These are phyloP conservation scores for Clonostachys sp. DNA, from an alignment of 2,329 filamentous ascomycete genomes.

Conservation along the genomic window DNA sequence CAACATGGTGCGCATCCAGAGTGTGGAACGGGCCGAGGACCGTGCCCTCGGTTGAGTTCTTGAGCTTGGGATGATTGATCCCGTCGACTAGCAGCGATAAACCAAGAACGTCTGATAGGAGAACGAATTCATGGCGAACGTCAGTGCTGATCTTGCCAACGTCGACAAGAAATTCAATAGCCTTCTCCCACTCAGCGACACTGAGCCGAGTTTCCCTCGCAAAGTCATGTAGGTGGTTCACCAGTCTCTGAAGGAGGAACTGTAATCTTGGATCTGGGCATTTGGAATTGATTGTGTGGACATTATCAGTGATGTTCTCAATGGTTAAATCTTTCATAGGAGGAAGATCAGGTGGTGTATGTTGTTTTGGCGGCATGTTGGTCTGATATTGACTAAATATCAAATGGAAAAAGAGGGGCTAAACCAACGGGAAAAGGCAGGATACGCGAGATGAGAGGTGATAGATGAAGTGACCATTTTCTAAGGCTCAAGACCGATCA, in stretches of 20 bases:
- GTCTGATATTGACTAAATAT: too few species aligned
- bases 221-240: slow-evolving; percentile 72
- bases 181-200: slow-evolving; percentile 69
- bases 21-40: slow-evolving; percentile 81
- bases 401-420: too few species aligned
- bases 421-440: too few species aligned
- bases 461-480: too few species aligned
- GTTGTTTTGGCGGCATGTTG: not conserved
- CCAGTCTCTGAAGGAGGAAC: slow-evolving; percentile 65
- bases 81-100: slow-evolving; percentile 71
- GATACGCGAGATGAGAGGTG: too few species aligned
- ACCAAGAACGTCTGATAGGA: slow-evolving; percentile 70
- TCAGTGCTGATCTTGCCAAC: slow-evolving; percentile 66
- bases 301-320: slow-evolving; percentile 72
- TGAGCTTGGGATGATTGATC: slow-evolving; percentile 73
- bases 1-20: slow-evolving; percentile 55
- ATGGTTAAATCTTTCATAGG: slow-evolving; percentile 53
- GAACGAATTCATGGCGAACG: slow-evolving; percentile 71
- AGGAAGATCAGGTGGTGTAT: slow-evolving; percentile 1
- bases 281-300: slow-evolving; percentile 65
- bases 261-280: slow-evolving; percentile 56
- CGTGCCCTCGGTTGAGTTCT: slow-evolving; percentile 64
- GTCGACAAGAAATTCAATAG: slow-evolving; percentile 63
- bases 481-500: too few species aligned
- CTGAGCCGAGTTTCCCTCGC: slow-evolving; percentile 69